Evolutionary conservation across 805 yeast species (phyloP).

Genomic region (Cyberlindnera galapagoensis): DNA sequence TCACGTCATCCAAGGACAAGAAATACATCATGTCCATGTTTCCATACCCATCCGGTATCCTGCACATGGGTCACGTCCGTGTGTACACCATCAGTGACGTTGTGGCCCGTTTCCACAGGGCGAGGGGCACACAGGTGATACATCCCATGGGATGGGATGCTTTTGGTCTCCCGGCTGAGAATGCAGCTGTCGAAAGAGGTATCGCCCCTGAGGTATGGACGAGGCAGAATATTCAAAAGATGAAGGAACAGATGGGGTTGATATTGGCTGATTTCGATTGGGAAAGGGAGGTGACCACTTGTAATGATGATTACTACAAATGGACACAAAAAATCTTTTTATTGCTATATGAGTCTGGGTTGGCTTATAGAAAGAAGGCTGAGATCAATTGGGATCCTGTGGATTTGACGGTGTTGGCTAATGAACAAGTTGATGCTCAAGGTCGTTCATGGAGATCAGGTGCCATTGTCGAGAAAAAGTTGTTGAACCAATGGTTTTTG

Average conservation of each 20-base stretch:
- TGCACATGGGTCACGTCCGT: constrained; percentile 91
- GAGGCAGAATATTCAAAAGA: constrained; percentile 62
- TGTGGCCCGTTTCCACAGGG: constrained; percentile 67
- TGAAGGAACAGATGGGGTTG: constrained; percentile 73
- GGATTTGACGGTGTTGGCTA: constrained; percentile 90
- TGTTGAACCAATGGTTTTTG: constrained; percentile 88
- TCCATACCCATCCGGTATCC: constrained; percentile 91
- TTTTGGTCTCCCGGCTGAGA: constrained; percentile 96
- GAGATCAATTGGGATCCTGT: constrained; percentile 98
- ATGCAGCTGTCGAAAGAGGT: constrained; percentile 88
- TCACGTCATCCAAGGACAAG: constrained; percentile 22
- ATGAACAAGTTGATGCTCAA: constrained; percentile 88
- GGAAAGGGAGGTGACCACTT: constrained; percentile 85
- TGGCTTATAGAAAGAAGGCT: constrained; percentile 82
- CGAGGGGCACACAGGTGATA: constrained; percentile 70
- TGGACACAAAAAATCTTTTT: constrained; percentile 89
- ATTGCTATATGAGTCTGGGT: constrained; percentile 62
- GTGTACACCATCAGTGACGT: constrained; percentile 90
- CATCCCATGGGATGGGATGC: constrained; percentile 99
- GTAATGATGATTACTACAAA: constrained; percentile 80
- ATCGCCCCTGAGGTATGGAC: constrained; percentile 86
- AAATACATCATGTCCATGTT: constrained; percentile 81
- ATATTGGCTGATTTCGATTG: constrained; percentile 91
- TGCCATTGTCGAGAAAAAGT: constrained; percentile 79
- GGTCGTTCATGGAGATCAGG: constrained; percentile 98